These are phyloP conservation scores for Didymella sp. DNA, from an alignment of 2,329 filamentous ascomycete genomes.

Conservation along the genomic window DNA sequence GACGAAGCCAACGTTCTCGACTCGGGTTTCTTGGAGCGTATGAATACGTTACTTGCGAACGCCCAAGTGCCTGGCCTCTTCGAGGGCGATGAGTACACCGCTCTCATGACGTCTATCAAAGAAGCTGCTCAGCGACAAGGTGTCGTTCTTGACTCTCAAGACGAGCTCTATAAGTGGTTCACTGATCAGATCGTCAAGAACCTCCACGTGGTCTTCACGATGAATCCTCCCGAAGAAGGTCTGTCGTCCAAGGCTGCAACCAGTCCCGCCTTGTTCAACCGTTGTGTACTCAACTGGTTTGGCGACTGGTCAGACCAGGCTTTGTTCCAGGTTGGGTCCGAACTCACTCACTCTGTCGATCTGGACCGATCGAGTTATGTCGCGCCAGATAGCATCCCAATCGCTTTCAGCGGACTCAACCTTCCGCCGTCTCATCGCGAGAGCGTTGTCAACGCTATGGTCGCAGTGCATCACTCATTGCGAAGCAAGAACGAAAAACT, in stretches of 20 bases:
- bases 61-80: slow-evolving; percentile 99
- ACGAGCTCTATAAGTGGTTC: slow-evolving; percentile 99
- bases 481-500: slow-evolving; percentile 88
- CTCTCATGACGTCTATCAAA: slow-evolving; percentile 99
- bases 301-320: slow-evolving; percentile 99
- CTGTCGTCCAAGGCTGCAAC: slow-evolving; percentile 96
- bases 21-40: slow-evolving; percentile 97
- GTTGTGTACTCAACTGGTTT: slow-evolving; percentile 99
- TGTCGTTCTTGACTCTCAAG: slow-evolving; percentile 91
- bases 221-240: slow-evolving; percentile 97
- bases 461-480: slow-evolving; percentile 96
- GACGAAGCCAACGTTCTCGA: slow-evolving; percentile 98
- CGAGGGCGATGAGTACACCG: slow-evolving; percentile 97
- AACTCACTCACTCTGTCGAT: slow-evolving; percentile 95
- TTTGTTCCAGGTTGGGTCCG: slow-evolving; percentile 94
- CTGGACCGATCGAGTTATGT: slow-evolving; percentile 85
- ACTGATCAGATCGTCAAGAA: slow-evolving; percentile 99
- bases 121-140: slow-evolving; percentile 97
- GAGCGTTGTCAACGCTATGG: slow-evolving; percentile 96
- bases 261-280: slow-evolving; percentile 97
- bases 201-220: slow-evolving; percentile 97
- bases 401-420: slow-evolving; percentile 84
- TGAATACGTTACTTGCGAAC: slow-evolving; percentile 98
- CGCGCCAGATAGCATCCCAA: slow-evolving; percentile 88
- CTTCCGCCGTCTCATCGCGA: slow-evolving; percentile 91